phyloP scores from a whole-genome alignment of 805 yeast species.

The Candida railenensis region DNA sequence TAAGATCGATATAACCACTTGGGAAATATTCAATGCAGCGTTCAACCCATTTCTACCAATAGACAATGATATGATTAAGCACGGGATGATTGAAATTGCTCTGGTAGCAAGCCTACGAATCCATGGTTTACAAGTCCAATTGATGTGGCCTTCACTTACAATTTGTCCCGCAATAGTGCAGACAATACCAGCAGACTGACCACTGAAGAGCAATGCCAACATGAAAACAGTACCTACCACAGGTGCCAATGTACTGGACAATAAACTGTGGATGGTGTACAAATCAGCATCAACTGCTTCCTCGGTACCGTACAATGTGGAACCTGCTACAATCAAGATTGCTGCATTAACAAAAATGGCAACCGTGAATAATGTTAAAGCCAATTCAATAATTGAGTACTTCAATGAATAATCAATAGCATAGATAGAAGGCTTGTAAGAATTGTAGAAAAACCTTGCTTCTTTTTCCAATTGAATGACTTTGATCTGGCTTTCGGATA shows the following conservation, averaged over 20 bases:
- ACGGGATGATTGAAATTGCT: slow-evolving; percentile 76
- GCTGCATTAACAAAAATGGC: slow-evolving; percentile 88
- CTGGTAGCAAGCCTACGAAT: slow-evolving; percentile 75
- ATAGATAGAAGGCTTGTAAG: slow-evolving; percentile 66
- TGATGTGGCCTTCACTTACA: slow-evolving; percentile 85
- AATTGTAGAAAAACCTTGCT: slow-evolving; percentile 30
- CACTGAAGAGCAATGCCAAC: slow-evolving; percentile 79
- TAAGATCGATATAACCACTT: slow-evolving; percentile 77
- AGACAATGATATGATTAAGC: slow-evolving; percentile 65
- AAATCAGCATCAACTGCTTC: slow-evolving; percentile 82
- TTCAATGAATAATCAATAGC: slow-evolving; percentile 73
- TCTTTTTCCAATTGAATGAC: slow-evolving; percentile 13
- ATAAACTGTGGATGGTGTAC: slow-evolving; percentile 68
- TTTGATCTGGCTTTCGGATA: slow-evolving; percentile 6
- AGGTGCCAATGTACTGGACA: slow-evolving; percentile 61
- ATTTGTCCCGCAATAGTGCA: slow-evolving; percentile 94
- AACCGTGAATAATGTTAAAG: slow-evolving; percentile 68
- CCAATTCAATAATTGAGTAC: slow-evolving; percentile 70
- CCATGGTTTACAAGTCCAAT: slow-evolving; percentile 83
- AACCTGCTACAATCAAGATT: slow-evolving; percentile 78
- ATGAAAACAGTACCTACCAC: slow-evolving; percentile 84
- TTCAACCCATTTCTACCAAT: slow-evolving; percentile 75
- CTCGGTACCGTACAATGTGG: slow-evolving; percentile 67
- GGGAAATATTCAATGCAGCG: slow-evolving; percentile 77
- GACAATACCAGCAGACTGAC: slow-evolving; percentile 88